Evolutionary conservation across 805 yeast genomes (phyloP).

Genomic region (Blastobotrys chiropterorum): DNA sequence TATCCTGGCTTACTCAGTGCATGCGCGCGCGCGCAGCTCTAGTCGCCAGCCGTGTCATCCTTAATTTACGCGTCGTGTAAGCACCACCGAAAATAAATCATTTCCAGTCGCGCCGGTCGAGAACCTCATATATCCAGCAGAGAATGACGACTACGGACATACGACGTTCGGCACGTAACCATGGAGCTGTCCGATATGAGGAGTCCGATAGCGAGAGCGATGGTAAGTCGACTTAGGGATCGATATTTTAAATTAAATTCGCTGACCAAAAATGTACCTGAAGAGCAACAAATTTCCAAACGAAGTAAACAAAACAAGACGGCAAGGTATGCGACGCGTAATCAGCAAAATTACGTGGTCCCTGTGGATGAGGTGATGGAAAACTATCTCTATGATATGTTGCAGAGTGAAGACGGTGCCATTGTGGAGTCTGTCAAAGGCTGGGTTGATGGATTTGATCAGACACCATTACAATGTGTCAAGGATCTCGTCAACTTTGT

Average conservation of each 20-base stretch:
- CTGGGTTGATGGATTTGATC: constrained; percentile 51
- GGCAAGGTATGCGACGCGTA: not conserved
- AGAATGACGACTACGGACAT: not conserved
- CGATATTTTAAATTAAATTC: not conserved
- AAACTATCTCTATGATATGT: constrained; percentile 32
- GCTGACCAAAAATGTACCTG: not conserved
- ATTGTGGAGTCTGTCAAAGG: constrained; percentile 46
- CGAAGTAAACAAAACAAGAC: not conserved
- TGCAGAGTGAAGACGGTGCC: constrained; percentile 44
- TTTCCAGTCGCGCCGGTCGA: not conserved
- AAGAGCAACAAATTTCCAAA: not conserved
- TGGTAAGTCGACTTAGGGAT: not conserved
- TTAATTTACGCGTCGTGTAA: not conserved
- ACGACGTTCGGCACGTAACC: constrained; percentile 4
- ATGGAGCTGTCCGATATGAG: not conserved
- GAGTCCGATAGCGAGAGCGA: not conserved
- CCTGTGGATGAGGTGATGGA: constrained; percentile 11
- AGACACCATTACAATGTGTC: constrained; percentile 43
- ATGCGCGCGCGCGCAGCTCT: too few species aligned
- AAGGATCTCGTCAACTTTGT: constrained; percentile 62
- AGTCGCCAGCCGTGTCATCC: not conserved
- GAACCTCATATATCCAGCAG: not conserved
- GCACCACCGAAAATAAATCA: not conserved
- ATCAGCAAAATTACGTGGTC: not conserved
- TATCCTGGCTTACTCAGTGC: too few species aligned